A percentile compares a stretch with the other conserved stretches of the same genome.
Evolutionary conservation across 441 rosid genomes (phyloP).

Genomic region (Euphorbia celastroides): DNA sequence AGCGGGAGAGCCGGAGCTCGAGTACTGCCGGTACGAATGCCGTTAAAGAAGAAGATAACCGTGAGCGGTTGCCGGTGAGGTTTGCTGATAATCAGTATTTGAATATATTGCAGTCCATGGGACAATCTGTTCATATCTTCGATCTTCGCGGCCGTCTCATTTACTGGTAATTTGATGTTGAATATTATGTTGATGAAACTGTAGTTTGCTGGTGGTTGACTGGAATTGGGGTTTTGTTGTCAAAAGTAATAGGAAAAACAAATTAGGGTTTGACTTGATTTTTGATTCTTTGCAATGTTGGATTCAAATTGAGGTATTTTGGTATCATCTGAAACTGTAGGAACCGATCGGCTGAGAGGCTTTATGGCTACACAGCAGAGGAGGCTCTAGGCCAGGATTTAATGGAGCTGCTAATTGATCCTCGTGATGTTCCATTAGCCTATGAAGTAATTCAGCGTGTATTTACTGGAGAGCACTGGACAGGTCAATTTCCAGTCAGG

Average conservation of each 20-base stretch:
- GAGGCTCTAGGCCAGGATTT: constrained; percentile 79
- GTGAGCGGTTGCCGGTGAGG: constrained; percentile 53
- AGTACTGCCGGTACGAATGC: constrained; percentile 16
- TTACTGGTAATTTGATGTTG: constrained; percentile 61
- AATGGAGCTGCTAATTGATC: constrained; percentile 57
- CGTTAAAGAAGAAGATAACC: constrained; percentile 15
- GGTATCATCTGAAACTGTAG: constrained; percentile 34
- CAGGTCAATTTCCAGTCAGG: constrained; percentile 76
- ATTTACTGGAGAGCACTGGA: constrained; percentile 71
- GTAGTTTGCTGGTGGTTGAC: constrained; percentile 10
- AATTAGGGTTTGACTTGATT: neutral
- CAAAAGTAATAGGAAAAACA: neutral
- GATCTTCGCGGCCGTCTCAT: constrained; percentile 55
- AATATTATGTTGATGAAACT: neutral
- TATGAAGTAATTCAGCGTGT: constrained; percentile 44
- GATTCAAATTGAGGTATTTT: constrained; percentile 4
- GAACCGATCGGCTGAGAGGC: constrained; percentile 79
- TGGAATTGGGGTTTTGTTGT: constrained; percentile 8
- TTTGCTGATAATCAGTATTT: constrained; percentile 66
- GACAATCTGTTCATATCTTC: constrained; percentile 81
- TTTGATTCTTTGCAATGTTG: neutral
- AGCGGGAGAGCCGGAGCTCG: constrained; percentile 48
- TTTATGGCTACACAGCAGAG: constrained; percentile 67
- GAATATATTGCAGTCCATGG: constrained; percentile 91
- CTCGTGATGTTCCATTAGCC: constrained; percentile 46